Base-by-base conservation (phyloP, 2,329 filamentous ascomycete species). In the Raffaelea ambrosiae region DNA sequence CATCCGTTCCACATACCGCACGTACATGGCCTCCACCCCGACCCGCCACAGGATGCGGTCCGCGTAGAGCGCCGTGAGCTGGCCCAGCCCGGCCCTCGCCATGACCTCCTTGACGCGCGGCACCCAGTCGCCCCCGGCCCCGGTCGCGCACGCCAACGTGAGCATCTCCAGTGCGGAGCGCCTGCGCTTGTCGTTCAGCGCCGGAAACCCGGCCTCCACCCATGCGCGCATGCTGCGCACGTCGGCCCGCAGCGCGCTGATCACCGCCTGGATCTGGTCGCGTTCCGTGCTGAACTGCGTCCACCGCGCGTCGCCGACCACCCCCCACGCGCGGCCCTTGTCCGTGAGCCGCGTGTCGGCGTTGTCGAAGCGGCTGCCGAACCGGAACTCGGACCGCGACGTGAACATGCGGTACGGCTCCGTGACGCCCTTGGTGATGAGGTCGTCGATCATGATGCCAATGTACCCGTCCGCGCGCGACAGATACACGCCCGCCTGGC, bases 381-480 rank as follows among this genome's bases (percentile, higher is more conserved):
- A 90, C 53, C 93, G 86, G 66, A 94, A 98, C 68, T 98, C 93
- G 67, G 86, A 95, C 54, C 93, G 82, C 5, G 87, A 86, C 2
- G 93, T 98, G 70, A 98, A 98, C 90, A 98, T 97, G 55, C 93
- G 82, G 66, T 98, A 98, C 1, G 93, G 93, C 62, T 98, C 93
- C 3, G 86, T 90, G 26, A 98, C 93, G 43, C 93, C 93, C 66
- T 96, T 97, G 20, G 91, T 97, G 60, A 95, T 83, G 35, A 98
- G 79, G 63, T 98, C 93, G 65, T 98, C 93, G 58, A 98, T 90
- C 89, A 98, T 95, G 67, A 98, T 86, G 55, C 93, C 93, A 59
- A 98, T 97, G 64, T 96, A 98, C 13, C 88, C 89, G 63, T 98
- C 91, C 2, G 86, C 83, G 54, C 93, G 78, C 8, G 83, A 83